phyloP scores from a whole-genome alignment of 768 basidiomycete genomes.

The Lactarius indigo region DNA sequence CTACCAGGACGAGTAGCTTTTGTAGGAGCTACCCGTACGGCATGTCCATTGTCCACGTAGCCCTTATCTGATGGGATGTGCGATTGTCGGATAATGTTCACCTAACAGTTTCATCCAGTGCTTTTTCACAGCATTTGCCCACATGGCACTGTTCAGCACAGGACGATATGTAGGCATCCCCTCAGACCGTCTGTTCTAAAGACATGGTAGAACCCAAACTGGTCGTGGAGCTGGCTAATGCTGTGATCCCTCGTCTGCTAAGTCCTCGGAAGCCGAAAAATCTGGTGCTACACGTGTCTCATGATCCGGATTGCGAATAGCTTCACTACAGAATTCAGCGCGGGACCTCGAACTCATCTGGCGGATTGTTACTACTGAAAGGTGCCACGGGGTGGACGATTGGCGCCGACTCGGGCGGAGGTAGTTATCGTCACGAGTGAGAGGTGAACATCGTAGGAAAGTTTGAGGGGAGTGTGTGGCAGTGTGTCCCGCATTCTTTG shows the following conservation, averaged over 20 bases:
- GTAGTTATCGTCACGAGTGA: too few relatives aligned
- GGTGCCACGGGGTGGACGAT: conserved; percentile 55
- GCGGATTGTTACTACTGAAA: conserved; percentile 66
- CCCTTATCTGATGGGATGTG: neutral
- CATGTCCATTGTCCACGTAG: neutral
- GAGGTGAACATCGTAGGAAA: too few relatives aligned
- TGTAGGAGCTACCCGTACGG: too few relatives aligned
- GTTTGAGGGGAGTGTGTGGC: conserved; percentile 68
- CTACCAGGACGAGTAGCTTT: too few relatives aligned
- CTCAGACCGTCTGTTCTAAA: neutral
- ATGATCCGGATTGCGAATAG: conserved; percentile 74
- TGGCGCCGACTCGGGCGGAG: too few relatives aligned
- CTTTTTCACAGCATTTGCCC: neutral
- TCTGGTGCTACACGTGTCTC: conserved; percentile 75
- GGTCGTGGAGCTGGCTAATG: neutral
- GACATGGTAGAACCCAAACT: neutral
- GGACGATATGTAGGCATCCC: neutral
- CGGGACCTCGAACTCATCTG: conserved; percentile 44
- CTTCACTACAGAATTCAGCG: conserved; percentile 47
- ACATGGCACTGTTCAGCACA: neutral
- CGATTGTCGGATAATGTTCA: neutral
- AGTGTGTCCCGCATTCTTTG: conserved; percentile 73
- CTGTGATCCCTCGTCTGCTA: conserved; percentile 83
- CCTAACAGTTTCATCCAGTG: neutral
- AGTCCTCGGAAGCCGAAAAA: neutral